These are phyloP conservation scores for Aspergillus incahuasiensis DNA, from an alignment of 495 filamentous ascomycete species.

Conservation along the genomic window DNA sequence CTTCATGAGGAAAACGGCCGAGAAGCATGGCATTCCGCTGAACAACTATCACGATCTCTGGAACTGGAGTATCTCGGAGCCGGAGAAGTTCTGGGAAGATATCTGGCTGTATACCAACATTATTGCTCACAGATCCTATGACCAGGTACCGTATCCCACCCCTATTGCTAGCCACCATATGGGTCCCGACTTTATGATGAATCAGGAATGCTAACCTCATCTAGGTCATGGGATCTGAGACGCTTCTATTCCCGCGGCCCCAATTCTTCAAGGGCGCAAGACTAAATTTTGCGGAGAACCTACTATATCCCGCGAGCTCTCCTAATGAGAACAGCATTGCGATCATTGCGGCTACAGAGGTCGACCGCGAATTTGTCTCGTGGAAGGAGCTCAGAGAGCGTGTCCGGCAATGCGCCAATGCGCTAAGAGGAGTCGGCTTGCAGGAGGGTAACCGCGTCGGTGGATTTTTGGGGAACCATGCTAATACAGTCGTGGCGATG, in stretches of 20 bases:
- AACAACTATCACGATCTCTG: constrained; percentile 65
- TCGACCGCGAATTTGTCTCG: constrained; percentile 59
- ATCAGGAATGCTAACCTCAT: constrained; percentile 10
- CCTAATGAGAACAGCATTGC: constrained; percentile 56
- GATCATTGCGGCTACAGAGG: constrained; percentile 72
- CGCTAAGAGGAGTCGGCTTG: constrained; percentile 59
- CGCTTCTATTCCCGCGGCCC: constrained; percentile 78
- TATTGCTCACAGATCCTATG: constrained; percentile 58
- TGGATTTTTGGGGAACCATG: constrained; percentile 84
- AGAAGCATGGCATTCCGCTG: constrained; percentile 60
- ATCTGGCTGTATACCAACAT: constrained; percentile 79
- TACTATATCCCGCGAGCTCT: constrained; percentile 66
- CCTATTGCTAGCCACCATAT: not conserved
- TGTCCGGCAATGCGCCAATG: constrained; percentile 67
- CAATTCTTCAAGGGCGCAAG: constrained; percentile 73
- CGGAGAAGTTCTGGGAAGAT: constrained; percentile 76
- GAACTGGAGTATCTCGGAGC: constrained; percentile 76
- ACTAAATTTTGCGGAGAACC: constrained; percentile 90
- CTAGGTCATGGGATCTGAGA: constrained; percentile 63
- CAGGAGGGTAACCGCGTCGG: constrained; percentile 69
- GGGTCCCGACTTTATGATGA: not conserved
- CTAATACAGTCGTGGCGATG: constrained; percentile 80
- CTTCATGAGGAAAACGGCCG: constrained; percentile 64
- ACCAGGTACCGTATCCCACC: constrained; percentile 43
- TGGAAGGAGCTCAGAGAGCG: constrained; percentile 77